Evolutionary conservation across 2,329 filamentous ascomycete genomes (phyloP), one percentile per base, ranked within the genome.

Genomic region (Hypoxylon sp.): DNA sequence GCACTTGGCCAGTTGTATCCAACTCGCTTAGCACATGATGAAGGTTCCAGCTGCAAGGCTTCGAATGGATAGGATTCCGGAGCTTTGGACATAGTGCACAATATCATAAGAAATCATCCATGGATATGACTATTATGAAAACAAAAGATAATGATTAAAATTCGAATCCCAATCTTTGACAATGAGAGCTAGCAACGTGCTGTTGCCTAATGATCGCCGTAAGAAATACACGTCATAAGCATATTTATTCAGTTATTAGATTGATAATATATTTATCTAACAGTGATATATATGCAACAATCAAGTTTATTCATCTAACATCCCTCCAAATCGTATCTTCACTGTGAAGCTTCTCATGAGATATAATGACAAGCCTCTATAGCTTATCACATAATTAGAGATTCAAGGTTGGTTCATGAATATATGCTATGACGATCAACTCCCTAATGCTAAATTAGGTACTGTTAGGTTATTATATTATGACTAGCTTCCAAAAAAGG

Each of bases 1-100:
- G 71, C 50, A 5, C 73, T 63, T 5, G 70, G 60, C 6, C 78
- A 74, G 19, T 72, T 56, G 68, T 80, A 82, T 1, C 76, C 76
- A 5, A 67, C 73, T 38, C 76, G 68, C 3, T 65, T 60, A 1
- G 77, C 77, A 51, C 76, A 75, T 11, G 72, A 63, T 2, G 78
- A 80, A 19, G 77, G 71, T 23, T 76, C 75, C n/a, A 75, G 59
- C 14, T 75, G 72, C 5, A 79, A 59, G 4, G 63, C 46, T 5
- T 64, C 46, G 43, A 76, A 74, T 17, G 62, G 23, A 41, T 70
- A 73, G 13, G 32, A 19, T n/a, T 45, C 32, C 3, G 30, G 48
- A 10, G 17, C 19, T 19, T 32, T 52, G 28, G 66, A 36, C 53
- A 63, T 64, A 2, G 28, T 51, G 38, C 2, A 19, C 9, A 6